phyloP scores from a whole-genome alignment of 495 filamentous ascomycete genomes.

The Aspergillus ostianus region DNA sequence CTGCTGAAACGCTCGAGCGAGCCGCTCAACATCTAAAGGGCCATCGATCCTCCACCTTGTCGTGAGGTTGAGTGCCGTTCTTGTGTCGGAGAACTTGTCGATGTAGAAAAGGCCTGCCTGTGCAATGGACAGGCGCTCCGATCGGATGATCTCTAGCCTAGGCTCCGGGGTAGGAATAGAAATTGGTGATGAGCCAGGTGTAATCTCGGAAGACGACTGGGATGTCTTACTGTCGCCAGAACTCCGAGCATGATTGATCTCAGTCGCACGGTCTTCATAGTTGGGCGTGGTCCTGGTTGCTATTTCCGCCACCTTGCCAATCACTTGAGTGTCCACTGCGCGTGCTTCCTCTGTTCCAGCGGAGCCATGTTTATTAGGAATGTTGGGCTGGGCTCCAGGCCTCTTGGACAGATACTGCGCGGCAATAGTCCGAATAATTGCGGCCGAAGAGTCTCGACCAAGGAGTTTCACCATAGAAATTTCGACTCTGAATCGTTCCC shows the following conservation, averaged over 20 bases:
- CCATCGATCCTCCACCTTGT: neutral
- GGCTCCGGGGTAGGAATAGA: neutral
- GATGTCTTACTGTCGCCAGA: neutral
- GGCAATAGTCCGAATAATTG: neutral
- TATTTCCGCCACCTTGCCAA: neutral
- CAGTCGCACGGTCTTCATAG: neutral
- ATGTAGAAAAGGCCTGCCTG: neutral
- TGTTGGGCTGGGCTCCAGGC: neutral
- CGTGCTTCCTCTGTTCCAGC: neutral
- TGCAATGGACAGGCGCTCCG: neutral
- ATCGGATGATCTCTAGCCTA: neutral
- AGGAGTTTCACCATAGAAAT: neutral
- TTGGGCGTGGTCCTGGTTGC: neutral
- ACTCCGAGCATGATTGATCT: neutral
- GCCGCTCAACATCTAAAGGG: neutral
- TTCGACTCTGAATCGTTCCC: neutral
- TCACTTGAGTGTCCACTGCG: neutral
- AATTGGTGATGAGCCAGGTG: neutral
- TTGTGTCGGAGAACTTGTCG: neutral
- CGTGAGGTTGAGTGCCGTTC: neutral
- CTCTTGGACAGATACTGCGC: neutral
- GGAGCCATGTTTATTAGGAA: neutral
- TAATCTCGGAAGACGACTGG: neutral
- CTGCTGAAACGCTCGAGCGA: neutral
- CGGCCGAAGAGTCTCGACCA: neutral